phyloP scores from a whole-genome alignment of 1,284 basidiomycete genomes.

The Earliella scabrosa region DNA sequence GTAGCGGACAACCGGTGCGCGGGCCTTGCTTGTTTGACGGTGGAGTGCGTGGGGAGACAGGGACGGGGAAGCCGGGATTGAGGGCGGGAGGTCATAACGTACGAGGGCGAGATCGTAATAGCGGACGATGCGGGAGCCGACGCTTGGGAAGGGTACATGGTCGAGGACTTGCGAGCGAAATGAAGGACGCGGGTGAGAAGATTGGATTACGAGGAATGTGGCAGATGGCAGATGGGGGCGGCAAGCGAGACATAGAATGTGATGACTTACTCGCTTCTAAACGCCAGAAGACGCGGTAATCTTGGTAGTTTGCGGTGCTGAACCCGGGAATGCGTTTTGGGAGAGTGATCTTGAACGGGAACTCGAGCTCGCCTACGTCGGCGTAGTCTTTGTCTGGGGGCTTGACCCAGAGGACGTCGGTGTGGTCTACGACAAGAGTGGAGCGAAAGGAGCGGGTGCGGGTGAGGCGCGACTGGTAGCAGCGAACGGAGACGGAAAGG shows the following conservation, averaged over 20 bases:
- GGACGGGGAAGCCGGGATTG: slow-evolving; percentile 27
- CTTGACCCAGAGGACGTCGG: slow-evolving; percentile 69
- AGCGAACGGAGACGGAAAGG: slow-evolving; percentile 70
- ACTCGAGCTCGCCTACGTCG: slow-evolving; percentile 64
- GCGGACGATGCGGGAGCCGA: slow-evolving; percentile 69
- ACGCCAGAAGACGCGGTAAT: slow-evolving; percentile 80
- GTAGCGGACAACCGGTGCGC: slow-evolving; percentile 41
- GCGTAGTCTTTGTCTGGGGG: slow-evolving; percentile 57
- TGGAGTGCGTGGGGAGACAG: slow-evolving; percentile 22
- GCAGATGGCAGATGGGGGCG: slow-evolving; percentile 26
- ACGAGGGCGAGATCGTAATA: slow-evolving; percentile 70
- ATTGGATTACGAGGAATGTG: slow-evolving; percentile 9
- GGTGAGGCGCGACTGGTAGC: slow-evolving; percentile 75
- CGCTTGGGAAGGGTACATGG: slow-evolving; percentile 63
- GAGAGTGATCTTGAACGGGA: slow-evolving; percentile 71
- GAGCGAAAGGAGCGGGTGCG: slow-evolving; percentile 58
- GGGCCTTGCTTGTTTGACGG: slow-evolving; percentile 34
- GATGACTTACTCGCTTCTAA: slow-evolving; percentile 73
- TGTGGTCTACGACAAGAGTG: slow-evolving; percentile 69
- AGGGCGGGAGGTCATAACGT: slow-evolving; percentile 56
- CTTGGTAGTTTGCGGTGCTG: slow-evolving; percentile 73
- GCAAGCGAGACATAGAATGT: slow-evolving; percentile 15
- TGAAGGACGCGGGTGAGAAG: slow-evolving; percentile 23
- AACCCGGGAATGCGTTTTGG: slow-evolving; percentile 67
- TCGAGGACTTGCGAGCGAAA: slow-evolving; percentile 54